Base-by-base conservation (phyloP, 1,284 basidiomycete species). In the Stygiomarasmius scandens region DNA sequence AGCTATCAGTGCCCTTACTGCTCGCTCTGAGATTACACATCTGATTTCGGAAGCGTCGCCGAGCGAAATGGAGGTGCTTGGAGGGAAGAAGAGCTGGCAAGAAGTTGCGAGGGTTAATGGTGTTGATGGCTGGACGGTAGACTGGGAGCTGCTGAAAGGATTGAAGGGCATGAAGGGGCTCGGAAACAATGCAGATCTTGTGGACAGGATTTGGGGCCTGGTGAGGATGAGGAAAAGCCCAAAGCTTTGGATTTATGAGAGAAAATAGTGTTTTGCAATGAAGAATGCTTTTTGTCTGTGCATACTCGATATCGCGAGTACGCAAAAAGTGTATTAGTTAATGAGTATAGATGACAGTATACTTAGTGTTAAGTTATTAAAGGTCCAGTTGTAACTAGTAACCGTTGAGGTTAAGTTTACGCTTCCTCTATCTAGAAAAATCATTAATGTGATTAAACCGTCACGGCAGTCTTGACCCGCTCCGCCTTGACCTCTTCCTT, bases 1-100 rank as follows among this genome's bases (percentile, higher is more conserved):
- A 22, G 74, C 81, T 0, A 64, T 77, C 4, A 63, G 67, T 1
- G 66, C 74, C 4, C 70, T 86, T 55, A 75, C 78, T 0, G 66
- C 70, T 2, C 58, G 74, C 19, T 61, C 62, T 0, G 57, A 66
- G 1, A 77, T 87, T 63, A 88, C 90, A 2, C 89, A 91, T 67
- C 71, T 85, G 51, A 85, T 92, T 58, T 71, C 80, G 0, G 86
- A 87, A 59, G 61, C 51, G 59, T 24, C 49, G 61, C 29, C 70
- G 61, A 43, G 56, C 44, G 60, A 66, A 49, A 44, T 52, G 50
- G 47, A 46, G 23, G 49, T 14, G 23, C 52, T 16, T 25, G 49
- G 49, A 27, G 44, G 27, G 23, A n/a, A 27, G 34, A 25, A 45
- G 43, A 3, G 36, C 43, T 51, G 54, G 43, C 0, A 59, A n/a